phyloP scores from a whole-genome alignment of 371 early-diverging fungal genomes.

The Ordospora colligata region DNA sequence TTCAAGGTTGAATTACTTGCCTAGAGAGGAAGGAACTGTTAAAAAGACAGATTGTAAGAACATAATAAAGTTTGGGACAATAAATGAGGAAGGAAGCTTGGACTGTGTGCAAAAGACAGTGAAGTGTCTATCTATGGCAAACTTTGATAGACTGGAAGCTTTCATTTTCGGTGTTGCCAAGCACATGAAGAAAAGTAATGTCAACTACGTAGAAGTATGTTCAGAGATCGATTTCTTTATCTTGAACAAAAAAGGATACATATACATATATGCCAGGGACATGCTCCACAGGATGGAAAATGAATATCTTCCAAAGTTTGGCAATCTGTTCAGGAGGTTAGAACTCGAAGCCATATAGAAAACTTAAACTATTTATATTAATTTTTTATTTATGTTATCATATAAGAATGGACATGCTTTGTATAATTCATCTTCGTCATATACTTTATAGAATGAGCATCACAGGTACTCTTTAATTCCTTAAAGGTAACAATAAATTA shows the following conservation, averaged over 20 bases:
- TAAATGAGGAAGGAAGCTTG: neutral
- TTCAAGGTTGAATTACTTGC: no score
- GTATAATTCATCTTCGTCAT: no score
- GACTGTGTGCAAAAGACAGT: neutral
- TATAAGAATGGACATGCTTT: no score
- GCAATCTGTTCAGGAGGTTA: neutral
- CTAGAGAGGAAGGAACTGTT: neutral
- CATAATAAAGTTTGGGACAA: neutral
- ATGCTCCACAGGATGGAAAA: neutral
- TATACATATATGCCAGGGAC: neutral
- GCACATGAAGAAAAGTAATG: neutral
- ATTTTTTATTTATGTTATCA: no score
- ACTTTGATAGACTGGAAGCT: neutral
- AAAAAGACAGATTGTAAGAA: neutral
- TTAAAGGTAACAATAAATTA: neutral
- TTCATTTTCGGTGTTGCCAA: neutral
- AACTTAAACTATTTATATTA: no score
- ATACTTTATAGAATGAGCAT: no score
- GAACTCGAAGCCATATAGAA: neutral
- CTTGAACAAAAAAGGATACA: neutral
- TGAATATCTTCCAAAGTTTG: neutral
- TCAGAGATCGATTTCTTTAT: constrained; percentile 6
- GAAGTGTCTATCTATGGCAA: neutral
- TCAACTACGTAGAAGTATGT: neutral
- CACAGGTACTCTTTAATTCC: constrained; percentile 15